These are phyloP conservation scores for Bothriochloa decipiens DNA, from an alignment of 176 grass and related monocot species.

Conservation along the genomic window DNA sequence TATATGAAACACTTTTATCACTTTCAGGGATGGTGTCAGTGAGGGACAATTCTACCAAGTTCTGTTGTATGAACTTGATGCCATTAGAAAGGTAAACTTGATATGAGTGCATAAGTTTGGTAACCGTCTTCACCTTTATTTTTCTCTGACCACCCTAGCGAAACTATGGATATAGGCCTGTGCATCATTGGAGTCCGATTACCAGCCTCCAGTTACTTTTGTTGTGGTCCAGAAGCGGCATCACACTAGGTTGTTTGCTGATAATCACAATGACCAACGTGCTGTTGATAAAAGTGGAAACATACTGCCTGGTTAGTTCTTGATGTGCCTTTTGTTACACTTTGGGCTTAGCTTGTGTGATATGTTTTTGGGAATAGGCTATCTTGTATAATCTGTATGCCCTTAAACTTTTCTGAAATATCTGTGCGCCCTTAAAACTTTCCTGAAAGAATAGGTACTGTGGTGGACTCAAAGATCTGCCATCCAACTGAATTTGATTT, in stretches of 20 bases:
- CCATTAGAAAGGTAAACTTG: conserved; percentile 65
- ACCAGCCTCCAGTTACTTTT: conserved; percentile 65
- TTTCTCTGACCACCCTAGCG: conserved; percentile 27
- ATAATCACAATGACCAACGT: conserved; percentile 79
- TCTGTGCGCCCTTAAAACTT: too few relatives aligned
- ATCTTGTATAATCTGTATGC: too few relatives aligned
- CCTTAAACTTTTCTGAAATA: not conserved
- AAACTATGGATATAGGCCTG: conserved; percentile 59
- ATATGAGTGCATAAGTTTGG: not conserved
- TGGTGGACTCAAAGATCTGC: conserved; percentile 69
- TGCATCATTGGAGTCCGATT: conserved; percentile 40
- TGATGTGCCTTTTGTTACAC: not conserved
- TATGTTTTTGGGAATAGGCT: too few relatives aligned
- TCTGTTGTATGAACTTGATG: conserved; percentile 58
- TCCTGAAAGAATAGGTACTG: conserved; percentile 50
- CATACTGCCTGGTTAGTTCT: conserved; percentile 62
- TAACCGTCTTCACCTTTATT: not conserved
- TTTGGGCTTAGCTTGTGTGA: too few relatives aligned
- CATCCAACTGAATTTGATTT: conserved; percentile 83
- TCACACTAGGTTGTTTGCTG: conserved; percentile 82
- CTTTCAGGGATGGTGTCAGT: conserved; percentile 76
- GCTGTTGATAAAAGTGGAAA: conserved; percentile 72
- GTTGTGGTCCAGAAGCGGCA: conserved; percentile 89
- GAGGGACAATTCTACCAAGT: conserved; percentile 76
- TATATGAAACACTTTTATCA: conserved; percentile 14